A percentile compares a stretch with the other conserved stretches of the same genome.
Conservation (phyloP, 139 green algal genomes). For the Chlamydomonas asymmetrica region DNA sequence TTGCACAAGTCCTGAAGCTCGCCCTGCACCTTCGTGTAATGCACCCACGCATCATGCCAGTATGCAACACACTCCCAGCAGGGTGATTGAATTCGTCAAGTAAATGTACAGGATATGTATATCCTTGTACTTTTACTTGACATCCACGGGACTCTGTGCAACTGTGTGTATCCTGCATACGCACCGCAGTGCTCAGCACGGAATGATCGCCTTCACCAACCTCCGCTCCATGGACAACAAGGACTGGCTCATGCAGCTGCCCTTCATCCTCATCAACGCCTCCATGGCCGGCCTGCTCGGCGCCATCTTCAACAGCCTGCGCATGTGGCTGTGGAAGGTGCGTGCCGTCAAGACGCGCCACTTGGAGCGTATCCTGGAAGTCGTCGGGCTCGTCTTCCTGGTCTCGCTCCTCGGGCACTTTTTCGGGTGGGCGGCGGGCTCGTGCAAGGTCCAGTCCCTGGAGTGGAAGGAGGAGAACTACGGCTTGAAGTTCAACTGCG, state of each 20-base stretch:
- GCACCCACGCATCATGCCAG: too few species aligned
- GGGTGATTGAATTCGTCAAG: too few species aligned
- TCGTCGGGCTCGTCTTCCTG: constrained; percentile 54
- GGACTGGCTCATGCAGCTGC: constrained; percentile 80
- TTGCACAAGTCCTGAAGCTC: too few species aligned
- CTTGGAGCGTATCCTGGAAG: constrained; percentile 50
- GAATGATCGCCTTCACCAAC: constrained; percentile 66
- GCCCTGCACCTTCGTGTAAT: too few species aligned
- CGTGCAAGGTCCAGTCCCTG: constrained; percentile 42
- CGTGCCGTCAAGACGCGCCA: constrained; percentile 55
- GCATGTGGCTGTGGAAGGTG: constrained; percentile 62
- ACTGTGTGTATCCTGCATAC: too few species aligned
- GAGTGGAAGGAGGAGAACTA: constrained; percentile 50
- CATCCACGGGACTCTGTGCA: too few species aligned
- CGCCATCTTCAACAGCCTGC: constrained; percentile 76
- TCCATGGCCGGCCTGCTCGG: constrained; percentile 71
- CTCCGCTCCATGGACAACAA: constrained; percentile 55
- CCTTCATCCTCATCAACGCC: constrained; percentile 70
- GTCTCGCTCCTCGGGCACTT: constrained; percentile 53
- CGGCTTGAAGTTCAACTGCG: constrained; percentile 44
- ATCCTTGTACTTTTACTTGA: too few species aligned
- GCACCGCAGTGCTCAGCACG: constrained; percentile 28
- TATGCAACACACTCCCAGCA: too few species aligned
- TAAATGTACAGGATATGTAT: too few species aligned
- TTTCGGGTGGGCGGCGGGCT: constrained; percentile 48